phyloP scores from a whole-genome alignment of 2,329 filamentous ascomycete species.

The Neurospora sp. region DNA sequence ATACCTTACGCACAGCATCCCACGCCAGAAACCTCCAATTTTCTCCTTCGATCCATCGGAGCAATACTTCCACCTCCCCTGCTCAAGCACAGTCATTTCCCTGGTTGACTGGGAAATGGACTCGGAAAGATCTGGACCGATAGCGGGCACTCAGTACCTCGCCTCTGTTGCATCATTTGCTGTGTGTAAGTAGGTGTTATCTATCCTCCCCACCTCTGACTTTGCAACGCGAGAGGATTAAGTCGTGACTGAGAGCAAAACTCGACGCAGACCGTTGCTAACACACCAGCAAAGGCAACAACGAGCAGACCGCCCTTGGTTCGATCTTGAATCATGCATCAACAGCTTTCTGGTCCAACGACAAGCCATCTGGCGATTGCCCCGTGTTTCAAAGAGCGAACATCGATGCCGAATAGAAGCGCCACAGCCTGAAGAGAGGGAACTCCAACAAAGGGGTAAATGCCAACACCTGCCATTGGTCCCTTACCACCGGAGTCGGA shows the following conservation, averaged over 20 bases:
- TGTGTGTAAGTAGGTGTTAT: not conserved
- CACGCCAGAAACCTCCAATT: not conserved
- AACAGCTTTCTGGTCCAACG: not conserved
- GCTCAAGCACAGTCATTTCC: not conserved
- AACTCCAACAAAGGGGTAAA: not conserved
- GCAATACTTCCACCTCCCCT: not conserved
- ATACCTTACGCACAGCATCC: not conserved
- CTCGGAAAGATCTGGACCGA: not conserved
- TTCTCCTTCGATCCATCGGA: not conserved
- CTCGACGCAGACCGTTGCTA: not conserved
- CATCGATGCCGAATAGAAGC: not conserved
- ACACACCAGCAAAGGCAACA: not conserved
- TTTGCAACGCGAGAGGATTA: not conserved
- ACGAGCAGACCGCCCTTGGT: not conserved
- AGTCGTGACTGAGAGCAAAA: not conserved
- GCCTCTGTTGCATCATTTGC: not conserved
- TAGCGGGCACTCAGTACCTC: not conserved
- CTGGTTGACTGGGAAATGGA: not conserved
- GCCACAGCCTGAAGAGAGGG: not conserved
- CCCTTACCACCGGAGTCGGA: not conserved
- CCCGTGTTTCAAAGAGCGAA: not conserved
- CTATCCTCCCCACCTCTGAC: not conserved
- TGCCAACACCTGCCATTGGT: not conserved
- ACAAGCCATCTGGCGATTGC: not conserved
- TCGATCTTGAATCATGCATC: not conserved